Evolutionary conservation across 805 yeast genomes (phyloP), one percentile per base, ranked within the genome.

Genomic region (Hanseniaspora hatyaiensis): DNA sequence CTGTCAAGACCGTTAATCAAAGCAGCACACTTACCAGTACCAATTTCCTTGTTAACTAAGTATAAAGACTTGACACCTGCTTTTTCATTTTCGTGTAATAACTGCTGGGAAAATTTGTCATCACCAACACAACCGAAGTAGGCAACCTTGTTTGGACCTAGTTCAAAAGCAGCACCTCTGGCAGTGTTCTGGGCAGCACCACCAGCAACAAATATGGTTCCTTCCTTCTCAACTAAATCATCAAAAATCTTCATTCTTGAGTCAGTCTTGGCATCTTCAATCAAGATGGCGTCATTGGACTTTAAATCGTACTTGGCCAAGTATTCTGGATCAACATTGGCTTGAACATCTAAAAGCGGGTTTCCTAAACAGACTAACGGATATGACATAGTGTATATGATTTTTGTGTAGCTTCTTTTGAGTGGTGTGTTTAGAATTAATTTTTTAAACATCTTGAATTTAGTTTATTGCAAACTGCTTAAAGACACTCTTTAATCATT

Each of bases 101-200:
- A 75, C 65, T 79, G 77, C 52, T 81, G 86, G 51, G 92, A 78
- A 67, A 80, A 89, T 57, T 79, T 74, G 67, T 92, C 99, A 57
- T 83, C 75, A 61, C 98, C 98, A 52, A 89, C 97, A 43, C 95
- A 81, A 48, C 99, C 99, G 62, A 89, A 85, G 73, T 92, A 92
- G 47, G 81, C 82, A 50, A 92, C 97, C 28, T 89, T 78, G 57
- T 77, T 66, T 40, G 70, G 65, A 51, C 96, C 96, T 44, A 92
- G 74, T 49, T 86, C 66, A 69, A 85, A 89, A 63, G 89, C 96
- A 43, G 97, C 97, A 62, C 95, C 99, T 69, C 99, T 80, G 50
- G 97, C 96, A 54, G 97, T 78, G 73, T 92, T 92, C 71, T 92
- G 99, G 52, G 96, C 98, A 59, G 99, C 99, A 65, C 99, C 99